A percentile compares a stretch with the other conserved stretches of the same genome.
These are phyloP conservation scores for Tricholomella constricta DNA, from an alignment of 768 basidiomycete species.

Conservation along the genomic window DNA sequence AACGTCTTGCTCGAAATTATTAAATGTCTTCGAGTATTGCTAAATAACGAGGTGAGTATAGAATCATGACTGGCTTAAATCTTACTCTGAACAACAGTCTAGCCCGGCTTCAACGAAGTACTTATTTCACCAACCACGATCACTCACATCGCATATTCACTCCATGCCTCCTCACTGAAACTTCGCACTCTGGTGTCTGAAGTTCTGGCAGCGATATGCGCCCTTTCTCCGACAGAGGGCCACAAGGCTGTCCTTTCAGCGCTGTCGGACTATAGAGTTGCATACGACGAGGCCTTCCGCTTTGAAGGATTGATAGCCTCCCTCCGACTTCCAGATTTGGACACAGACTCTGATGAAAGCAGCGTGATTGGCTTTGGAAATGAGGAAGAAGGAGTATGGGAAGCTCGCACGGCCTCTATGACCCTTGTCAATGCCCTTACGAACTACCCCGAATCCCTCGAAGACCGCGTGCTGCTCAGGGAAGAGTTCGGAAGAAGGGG, in stretches of 20 bases:
- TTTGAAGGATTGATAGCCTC: constrained; percentile 75
- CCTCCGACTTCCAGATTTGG: constrained; percentile 56
- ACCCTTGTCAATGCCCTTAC: constrained; percentile 78
- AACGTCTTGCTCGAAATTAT: constrained; percentile 71
- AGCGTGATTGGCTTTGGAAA: constrained; percentile 36
- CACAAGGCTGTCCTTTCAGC: constrained; percentile 75
- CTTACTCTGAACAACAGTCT: constrained; percentile 10
- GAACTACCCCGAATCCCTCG: constrained; percentile 73
- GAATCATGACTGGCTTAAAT: background rate
- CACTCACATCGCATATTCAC: constrained; percentile 70
- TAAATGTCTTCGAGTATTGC: constrained; percentile 77
- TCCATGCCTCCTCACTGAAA: constrained; percentile 68
- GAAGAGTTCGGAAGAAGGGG: constrained; percentile 85
- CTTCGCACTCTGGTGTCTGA: constrained; percentile 71
- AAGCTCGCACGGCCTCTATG: constrained; percentile 75
- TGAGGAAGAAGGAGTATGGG: constrained; percentile 78
- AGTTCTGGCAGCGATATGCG: constrained; percentile 81
- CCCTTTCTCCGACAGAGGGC: constrained; percentile 70
- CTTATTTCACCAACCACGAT: constrained; percentile 64
- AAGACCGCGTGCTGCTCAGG: constrained; percentile 75
- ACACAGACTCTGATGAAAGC: constrained; percentile 34
- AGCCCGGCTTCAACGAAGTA: constrained; percentile 76
- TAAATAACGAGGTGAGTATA: constrained; percentile 78
- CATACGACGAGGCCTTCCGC: constrained; percentile 72
- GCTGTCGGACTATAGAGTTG: constrained; percentile 76